Evolutionary conservation across 2,329 filamentous ascomycete species (phyloP), one percentile per base, ranked within the genome.

Genomic region (Fonsecaea pugnacius): DNA sequence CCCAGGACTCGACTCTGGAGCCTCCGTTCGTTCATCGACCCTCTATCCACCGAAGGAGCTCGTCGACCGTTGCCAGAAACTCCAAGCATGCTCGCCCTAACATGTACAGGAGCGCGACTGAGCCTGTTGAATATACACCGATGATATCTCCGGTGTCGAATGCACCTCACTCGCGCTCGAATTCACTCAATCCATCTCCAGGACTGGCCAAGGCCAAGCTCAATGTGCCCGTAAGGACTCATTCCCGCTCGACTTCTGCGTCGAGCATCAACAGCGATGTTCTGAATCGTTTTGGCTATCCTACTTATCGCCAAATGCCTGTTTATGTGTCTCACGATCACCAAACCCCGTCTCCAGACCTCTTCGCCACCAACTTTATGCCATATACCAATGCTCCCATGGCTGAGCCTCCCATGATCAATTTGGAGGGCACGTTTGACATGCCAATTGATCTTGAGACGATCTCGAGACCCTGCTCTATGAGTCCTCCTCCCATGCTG

Each of bases 281-380:
- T 38, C 79, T 91, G 62, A 87, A 84, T 71, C 88, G 87, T 70
- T 94, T 88, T 78, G 89, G 89, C 65, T 96, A 91, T 79, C 89
- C 92, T n/a, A 91, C 90, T 53, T 96, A 95, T 78, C 89, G 89
- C 63, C 88, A 90, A 72, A 83, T 92, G 76, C 89, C 90, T 35
- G 80, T 78, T 69, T 86, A 85, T 69, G 76, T 82, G 60, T 78
- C 82, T 64, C 74, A 80, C 63, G 67, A 76, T 16, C 77, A 80
- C 58, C 75, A 77, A n/a, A 70, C 65, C 3, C 75, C 76, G 18
- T 75, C 74, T 27, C 74, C 78, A 12, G 73, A 74, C 30, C 50
- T 72, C 57, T 57, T 68, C 60, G 58, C 72, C 50, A 65, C 66
- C 54, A 69, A 66, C 52, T 70, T 67, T 48, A 67, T 70, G 51